These are phyloP conservation scores for Fomes fomentarius DNA, from an alignment of 1,284 basidiomycete genomes.

Conservation along the genomic window DNA sequence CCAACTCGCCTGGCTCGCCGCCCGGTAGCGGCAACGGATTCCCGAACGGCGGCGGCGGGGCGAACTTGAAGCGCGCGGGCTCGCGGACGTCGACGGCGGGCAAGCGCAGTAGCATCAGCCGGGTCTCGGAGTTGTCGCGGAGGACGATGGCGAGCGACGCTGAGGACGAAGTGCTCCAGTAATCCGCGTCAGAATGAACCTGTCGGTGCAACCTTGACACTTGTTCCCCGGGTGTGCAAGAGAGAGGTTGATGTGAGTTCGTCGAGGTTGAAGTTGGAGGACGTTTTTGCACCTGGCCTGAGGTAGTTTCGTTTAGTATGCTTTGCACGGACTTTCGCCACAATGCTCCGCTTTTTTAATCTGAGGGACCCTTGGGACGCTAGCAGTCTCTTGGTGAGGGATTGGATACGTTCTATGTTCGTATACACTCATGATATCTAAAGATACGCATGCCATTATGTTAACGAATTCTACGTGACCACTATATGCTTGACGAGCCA, in stretches of 20 bases:
- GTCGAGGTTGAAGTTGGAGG: no score
- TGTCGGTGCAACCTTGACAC: no score
- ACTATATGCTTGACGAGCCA: no score
- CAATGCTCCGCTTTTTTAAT: not conserved
- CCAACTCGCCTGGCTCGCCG: conserved; percentile 34
- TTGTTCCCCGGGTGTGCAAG: no score
- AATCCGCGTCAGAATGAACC: no score
- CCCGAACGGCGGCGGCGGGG: conserved; percentile 17
- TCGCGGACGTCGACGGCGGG: conserved; percentile 31
- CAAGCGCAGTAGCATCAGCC: conserved; percentile 43
- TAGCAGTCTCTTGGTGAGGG: not conserved
- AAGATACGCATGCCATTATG: conserved; percentile 3
- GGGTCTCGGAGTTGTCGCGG: conserved; percentile 63
- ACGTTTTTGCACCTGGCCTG: no score
- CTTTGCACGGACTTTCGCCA: not conserved
- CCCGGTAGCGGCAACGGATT: conserved; percentile 19
- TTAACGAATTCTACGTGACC: not conserved
- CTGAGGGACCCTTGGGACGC: not conserved
- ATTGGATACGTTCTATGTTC: not conserved
- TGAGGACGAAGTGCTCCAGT: conserved; percentile 66
- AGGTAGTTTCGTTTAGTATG: no score
- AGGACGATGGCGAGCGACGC: conserved; percentile 82
- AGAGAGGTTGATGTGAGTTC: no score
- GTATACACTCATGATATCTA: conserved; percentile 5
- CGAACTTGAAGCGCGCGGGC: conserved; percentile 24